Conservation (phyloP, 75 land plant species). For the Azolla pinnata region DNA sequence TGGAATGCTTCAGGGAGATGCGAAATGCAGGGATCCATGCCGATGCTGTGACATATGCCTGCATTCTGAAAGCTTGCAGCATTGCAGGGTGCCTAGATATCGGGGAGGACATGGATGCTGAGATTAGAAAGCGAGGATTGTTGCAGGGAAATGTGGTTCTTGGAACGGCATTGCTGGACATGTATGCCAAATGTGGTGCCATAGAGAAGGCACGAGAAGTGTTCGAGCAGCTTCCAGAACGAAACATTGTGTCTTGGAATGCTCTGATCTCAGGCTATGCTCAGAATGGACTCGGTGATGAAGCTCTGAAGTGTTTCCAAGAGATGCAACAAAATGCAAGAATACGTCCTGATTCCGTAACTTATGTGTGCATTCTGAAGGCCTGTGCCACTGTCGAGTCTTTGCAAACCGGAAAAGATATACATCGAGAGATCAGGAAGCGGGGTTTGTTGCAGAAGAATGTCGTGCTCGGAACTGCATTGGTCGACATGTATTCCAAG, state of each 20-base stretch:
- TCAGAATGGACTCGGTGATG: conserved; percentile 21
- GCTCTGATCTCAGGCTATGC: conserved; percentile 50
- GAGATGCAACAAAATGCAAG: conserved; percentile 3
- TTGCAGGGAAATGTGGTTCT: no score
- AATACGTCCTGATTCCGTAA: conserved; percentile 20
- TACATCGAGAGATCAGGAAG: conserved; percentile 17
- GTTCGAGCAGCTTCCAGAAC: conserved; percentile 27
- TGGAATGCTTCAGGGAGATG: conserved; percentile 13
- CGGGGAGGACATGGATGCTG: no score
- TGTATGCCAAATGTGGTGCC: no score
- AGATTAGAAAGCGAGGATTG: no score
- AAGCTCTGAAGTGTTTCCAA: conserved; percentile 10
- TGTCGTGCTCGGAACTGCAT: conserved; percentile 17
- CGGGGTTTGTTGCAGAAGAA: conserved; percentile 23
- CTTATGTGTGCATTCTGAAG: conserved; percentile 21
- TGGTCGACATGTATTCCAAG: conserved; percentile 38
- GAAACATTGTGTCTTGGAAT: conserved; percentile 39
- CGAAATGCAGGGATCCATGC: conserved; percentile 22
- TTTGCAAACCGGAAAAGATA: conserved; percentile 11
- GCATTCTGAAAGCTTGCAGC: no score
- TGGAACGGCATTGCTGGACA: no score
- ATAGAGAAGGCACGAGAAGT: conserved; percentile 27
- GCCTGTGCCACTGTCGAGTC: conserved; percentile 16
- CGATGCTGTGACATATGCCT: no score
- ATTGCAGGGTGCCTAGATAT: no score